Percentiles rank a stretch among this genome's conserved stretches.
Conservation (phyloP, 2,329 filamentous ascomycete species). For the Colletotrichum spinosum region DNA sequence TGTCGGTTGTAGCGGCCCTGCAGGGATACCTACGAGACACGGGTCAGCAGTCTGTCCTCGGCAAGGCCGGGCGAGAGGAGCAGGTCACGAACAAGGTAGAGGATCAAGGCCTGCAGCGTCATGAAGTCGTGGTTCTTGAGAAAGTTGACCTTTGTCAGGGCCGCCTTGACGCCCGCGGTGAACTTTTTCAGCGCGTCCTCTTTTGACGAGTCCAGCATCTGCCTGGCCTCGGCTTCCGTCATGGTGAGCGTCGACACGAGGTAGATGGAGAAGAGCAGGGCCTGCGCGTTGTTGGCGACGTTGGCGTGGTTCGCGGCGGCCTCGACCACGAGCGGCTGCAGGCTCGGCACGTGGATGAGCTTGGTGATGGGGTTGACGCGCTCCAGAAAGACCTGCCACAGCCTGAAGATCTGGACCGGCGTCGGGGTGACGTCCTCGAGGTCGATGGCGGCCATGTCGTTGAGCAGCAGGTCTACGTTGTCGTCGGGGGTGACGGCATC, state of each 20-base stretch:
- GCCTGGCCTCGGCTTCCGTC: constrained; percentile 63
- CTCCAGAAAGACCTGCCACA: constrained; percentile 82
- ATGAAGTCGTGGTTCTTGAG: constrained; percentile 68
- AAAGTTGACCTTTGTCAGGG: constrained; percentile 66
- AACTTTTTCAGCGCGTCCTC: constrained; percentile 64
- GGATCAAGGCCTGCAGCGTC: constrained; percentile 68
- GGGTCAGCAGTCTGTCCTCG: constrained; percentile 33
- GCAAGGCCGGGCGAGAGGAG: not conserved
- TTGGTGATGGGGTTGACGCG: constrained; percentile 82
- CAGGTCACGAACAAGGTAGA: constrained; percentile 62
- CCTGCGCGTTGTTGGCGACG: constrained; percentile 57
- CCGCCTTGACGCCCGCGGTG: constrained; percentile 62
- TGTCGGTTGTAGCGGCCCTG: constrained; percentile 70
- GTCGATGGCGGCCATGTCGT: constrained; percentile 52
- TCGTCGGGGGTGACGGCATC: constrained; percentile 64
- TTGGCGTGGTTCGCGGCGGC: constrained; percentile 67
- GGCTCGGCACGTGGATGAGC: constrained; percentile 76
- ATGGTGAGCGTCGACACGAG: constrained; percentile 37
- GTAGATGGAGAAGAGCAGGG: constrained; percentile 39
- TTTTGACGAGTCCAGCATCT: constrained; percentile 62
- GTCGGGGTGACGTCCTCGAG: constrained; percentile 70
- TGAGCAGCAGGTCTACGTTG: constrained; percentile 63
- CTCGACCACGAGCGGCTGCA: constrained; percentile 74
- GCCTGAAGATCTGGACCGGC: constrained; percentile 72
- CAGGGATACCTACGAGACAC: constrained; percentile 59